Base-by-base conservation (phyloP, 164 flowering plant species). In the Brasenia schreberi region DNA sequence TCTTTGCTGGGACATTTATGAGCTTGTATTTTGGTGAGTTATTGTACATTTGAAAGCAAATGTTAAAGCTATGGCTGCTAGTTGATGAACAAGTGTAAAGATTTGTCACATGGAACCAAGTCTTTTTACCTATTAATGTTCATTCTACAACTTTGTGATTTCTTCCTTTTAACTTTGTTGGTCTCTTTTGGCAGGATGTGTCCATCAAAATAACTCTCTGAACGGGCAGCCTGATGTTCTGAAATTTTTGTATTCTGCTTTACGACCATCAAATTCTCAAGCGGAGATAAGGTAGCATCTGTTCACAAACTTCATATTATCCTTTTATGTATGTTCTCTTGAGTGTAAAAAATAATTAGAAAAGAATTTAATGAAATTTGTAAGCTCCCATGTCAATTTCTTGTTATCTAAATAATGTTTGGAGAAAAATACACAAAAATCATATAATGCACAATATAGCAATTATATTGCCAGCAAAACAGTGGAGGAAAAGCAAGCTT, bases 181-280 rank as follows among this genome's bases (percentile, higher is more conserved):
- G 59, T 56, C n/a, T 60, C 27, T 60, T 64, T 44, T 70, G 74
- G 72, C 86, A 95, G 99, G 94, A 61, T 87, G 82, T 75, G 77
- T 92, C 14, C 89, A 88, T 75, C 96, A 82, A 74, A 90, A 92
- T 83, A 95, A 95, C 72, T 81, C 92, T 16, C 77, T 89, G 81
- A 79, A 95, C 76, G 83, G 89, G 67, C 86, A 90, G 75, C 99
- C 97, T 42, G 96, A 95, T 81, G 97, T 95, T 66, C 75, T 95
- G 81, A 92, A 90, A 77, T 95, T 97, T 59, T 75, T 95, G 43
- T 95, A 95, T 79, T 88, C 97, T 72, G 89, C 99, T 33, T 87
- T 95, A 72, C 97, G 88, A 73, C 87, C 84, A 75, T 86, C 96
- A 76, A 90, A 94, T 78, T 73, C 96, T 69, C 78, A 87, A 76